Conservation (phyloP, 2,329 filamentous ascomycete genomes). For the Myriosclerotinia duriaeana region DNA sequence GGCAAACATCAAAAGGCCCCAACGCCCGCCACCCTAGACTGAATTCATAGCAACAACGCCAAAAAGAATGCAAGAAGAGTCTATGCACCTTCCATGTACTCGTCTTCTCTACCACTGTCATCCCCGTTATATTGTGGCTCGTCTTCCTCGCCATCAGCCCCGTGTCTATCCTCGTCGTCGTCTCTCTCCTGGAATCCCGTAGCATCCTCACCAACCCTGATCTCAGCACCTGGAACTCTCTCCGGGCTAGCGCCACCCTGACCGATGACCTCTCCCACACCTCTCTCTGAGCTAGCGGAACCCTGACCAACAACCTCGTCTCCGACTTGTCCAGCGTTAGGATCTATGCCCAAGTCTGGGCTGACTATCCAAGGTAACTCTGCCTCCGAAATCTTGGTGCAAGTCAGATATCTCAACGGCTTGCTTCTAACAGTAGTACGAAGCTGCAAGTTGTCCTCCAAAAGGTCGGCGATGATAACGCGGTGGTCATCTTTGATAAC, state of each 20-base stretch:
- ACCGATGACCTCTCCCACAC: neutral
- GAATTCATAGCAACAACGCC: neutral
- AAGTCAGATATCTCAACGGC: slow-evolving; percentile 21
- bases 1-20: neutral
- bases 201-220: neutral
- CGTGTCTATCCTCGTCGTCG: neutral
- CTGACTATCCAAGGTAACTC: slow-evolving; percentile 57
- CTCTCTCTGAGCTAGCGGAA: neutral
- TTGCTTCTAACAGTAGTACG: neutral
- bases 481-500: slow-evolving; percentile 20
- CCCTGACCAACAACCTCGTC: neutral
- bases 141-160: neutral
- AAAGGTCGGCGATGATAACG: slow-evolving; percentile 14
- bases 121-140: neutral
- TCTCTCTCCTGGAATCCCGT: neutral
- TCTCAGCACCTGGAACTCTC: neutral
- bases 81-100: neutral
- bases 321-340: neutral
- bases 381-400: slow-evolving; percentile 50
- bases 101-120: neutral
- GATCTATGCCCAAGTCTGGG: neutral
- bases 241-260: neutral
- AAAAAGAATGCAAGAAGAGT: neutral
- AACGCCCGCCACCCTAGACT: neutral
- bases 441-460: slow-evolving; percentile 14